Evolutionary conservation across 176 grass and related monocot species (phyloP), one percentile per base, ranked within the genome.

Genomic region (Zoysia japonica): DNA sequence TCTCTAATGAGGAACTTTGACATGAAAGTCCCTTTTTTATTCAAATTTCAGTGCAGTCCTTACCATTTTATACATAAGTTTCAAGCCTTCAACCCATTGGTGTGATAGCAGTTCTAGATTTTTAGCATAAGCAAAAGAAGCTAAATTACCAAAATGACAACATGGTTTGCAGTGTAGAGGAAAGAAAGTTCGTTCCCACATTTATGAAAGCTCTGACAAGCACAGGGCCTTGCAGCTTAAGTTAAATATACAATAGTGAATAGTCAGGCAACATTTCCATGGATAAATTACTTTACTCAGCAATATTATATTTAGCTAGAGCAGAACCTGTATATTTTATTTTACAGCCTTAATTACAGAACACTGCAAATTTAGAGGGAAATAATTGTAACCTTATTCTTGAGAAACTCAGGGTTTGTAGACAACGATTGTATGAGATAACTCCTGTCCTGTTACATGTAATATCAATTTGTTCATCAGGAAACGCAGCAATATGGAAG

Each of bases 401-500:
- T 93, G 16, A 93, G 88, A 77, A 44, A 93, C 79, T 93, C 88
- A n/a, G 91, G 91, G 60, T 90, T 88, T 41, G 91, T 93, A 20
- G 91, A 93, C 43, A 93, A 84, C 15, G 85, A 87, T 74, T 90
- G 82, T 76, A 93, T 83, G 39, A 93, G 81, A 88, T 81, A 70
- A 85, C 70, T 83, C 59, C 76, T 84, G 55, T 93, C 85, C 91
- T 93, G 85, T 80, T 44, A 46, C 4, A 7, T 0, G 5, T 80
- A 17, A 75, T 62, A 49, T 15, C 19, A 74, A 52, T 75, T 84
- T 68, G 10, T 2, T 9, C 7, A 28, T 79, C 64, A n/a, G 68
- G 70, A 80, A 71, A 61, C 59, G 7, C 28, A 70, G 36, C 48
- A 66, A 83, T 39, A 40, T 9, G 50, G 64, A 7, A 4, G 66